Base-by-base conservation (phyloP, 805 yeast genomes). In the Cyberlindnera xylosilytica region DNA sequence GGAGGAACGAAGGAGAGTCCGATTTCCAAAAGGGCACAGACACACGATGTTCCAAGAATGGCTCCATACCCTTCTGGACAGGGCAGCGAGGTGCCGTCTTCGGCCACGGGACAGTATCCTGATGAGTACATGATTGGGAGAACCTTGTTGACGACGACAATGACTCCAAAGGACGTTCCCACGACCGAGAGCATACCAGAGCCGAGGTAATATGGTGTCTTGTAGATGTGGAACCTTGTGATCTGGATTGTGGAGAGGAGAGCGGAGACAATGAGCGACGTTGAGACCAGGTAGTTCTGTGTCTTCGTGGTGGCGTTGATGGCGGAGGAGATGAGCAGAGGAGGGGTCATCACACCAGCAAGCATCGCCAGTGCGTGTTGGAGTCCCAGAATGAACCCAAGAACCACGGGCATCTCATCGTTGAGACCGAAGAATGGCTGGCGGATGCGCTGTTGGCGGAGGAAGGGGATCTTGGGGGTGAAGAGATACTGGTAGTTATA, bases 11-110 rank as follows among this genome's bases (percentile, higher is more conserved):
- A 89, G 1, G 95, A 83, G 42, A 87, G 61, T 12, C 73, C 56
- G 28, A 89, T 70, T 69, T 87, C 95, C 15, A 88, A 56, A 22
- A 89, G 68, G 3, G 87, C 83, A 63, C 96, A 86, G 16, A 80
- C 73, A 39, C 78, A 73, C 4, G 89, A 81, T 7, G 96, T 84
- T 27, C 83, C 97, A 45, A 89, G 65, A 29, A 89, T 73, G 11
- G 80, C 79, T 50, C 97, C 97, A 58, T 87, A 90, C 1, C 95
- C 97, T 47, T 84, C 85, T 9, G 95, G 95, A 66, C 97, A 89
- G 3, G 96, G 77, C 38, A 85, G 70, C 11, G 64, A 56, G 4
- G 76, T 78, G 6, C 96, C 96, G 49, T 80, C 83, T 7, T 70
- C 72, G 26, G 68, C 79, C 4, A 61, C 55, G 0, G 85, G 82